A percentile compares a stretch with the other conserved stretches of the same genome.
Conservation (phyloP, 331 rosid genomes). For the Pyracantha coccinea region DNA sequence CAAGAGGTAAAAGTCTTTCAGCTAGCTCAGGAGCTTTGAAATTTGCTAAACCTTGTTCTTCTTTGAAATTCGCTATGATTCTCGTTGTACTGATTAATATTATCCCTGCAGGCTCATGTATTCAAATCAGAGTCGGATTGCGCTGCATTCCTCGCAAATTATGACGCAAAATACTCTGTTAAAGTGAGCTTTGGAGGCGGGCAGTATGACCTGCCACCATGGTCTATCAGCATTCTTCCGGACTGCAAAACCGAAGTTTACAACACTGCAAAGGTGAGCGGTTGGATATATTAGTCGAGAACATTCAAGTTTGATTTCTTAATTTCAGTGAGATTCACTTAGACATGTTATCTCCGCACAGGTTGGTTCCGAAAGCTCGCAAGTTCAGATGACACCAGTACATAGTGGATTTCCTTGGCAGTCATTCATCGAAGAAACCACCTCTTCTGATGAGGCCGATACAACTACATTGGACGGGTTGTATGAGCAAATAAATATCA, state of each 20-base stretch:
- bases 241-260: conserved; percentile 78
- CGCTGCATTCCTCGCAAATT: conserved; percentile 83
- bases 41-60: background rate
- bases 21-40: background rate
- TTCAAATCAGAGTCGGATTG: conserved; percentile 51
- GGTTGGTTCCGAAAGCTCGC: conserved; percentile 47
- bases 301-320: background rate
- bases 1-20: conserved; percentile 46
- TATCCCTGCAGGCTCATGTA: conserved; percentile 55
- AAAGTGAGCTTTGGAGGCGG: conserved; percentile 53
- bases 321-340: background rate
- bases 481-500: conserved; percentile 65
- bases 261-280: conserved; percentile 87
- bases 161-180: conserved; percentile 41
- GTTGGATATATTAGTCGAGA: background rate
- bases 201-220: conserved; percentile 71
- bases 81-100: background rate
- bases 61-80: conserved; percentile 6
- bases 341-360: conserved; percentile 16
- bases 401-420: conserved; percentile 49
- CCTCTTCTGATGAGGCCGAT: conserved; percentile 40
- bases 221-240: conserved; percentile 94
- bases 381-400: conserved; percentile 44
- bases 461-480: conserved; percentile 43
- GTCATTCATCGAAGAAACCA: conserved; percentile 69